These are phyloP conservation scores for Thalassiosira exigua DNA, from an alignment of 352 stramenopile species.

Conservation along the genomic window DNA sequence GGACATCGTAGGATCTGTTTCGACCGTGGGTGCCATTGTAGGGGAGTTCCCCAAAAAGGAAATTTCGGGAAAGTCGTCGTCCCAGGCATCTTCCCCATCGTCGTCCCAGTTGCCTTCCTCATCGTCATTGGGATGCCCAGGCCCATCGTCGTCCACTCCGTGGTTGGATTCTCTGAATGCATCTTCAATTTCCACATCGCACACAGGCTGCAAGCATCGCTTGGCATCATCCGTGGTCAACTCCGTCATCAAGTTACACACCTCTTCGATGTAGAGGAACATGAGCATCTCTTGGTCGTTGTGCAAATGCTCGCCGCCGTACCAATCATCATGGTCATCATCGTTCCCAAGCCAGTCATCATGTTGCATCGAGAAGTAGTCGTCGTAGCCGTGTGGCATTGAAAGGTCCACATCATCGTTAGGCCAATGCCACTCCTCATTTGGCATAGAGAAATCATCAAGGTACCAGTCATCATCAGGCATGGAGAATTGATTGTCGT, in stretches of 20 bases:
- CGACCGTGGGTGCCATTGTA: background rate
- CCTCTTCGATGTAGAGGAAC: slow-evolving; percentile 32
- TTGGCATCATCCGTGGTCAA: slow-evolving; percentile 13
- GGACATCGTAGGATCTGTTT: background rate
- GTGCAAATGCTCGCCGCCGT: background rate
- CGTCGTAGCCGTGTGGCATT: background rate
- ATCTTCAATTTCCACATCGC: slow-evolving; percentile 39
- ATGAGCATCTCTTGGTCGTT: background rate
- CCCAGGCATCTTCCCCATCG: background rate
- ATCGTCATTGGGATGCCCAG: too few relatives aligned
- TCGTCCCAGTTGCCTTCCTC: too few relatives aligned
- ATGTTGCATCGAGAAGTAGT: slow-evolving; percentile 30
- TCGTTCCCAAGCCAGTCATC: slow-evolving; percentile 4
- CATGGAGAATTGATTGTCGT: background rate
- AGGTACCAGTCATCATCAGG: background rate
- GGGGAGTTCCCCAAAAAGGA: background rate
- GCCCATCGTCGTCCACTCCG: background rate
- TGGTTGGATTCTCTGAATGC: background rate
- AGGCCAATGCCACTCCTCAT: background rate
- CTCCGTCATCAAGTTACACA: slow-evolving; percentile 35
- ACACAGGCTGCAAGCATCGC: slow-evolving; percentile 39
- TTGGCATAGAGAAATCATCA: background rate
- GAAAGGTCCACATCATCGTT: background rate
- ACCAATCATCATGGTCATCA: slow-evolving; percentile 3
- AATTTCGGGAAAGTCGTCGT: background rate